phyloP scores from a whole-genome alignment of 2,329 filamentous ascomycete species.

The Penicillium nordicum region DNA sequence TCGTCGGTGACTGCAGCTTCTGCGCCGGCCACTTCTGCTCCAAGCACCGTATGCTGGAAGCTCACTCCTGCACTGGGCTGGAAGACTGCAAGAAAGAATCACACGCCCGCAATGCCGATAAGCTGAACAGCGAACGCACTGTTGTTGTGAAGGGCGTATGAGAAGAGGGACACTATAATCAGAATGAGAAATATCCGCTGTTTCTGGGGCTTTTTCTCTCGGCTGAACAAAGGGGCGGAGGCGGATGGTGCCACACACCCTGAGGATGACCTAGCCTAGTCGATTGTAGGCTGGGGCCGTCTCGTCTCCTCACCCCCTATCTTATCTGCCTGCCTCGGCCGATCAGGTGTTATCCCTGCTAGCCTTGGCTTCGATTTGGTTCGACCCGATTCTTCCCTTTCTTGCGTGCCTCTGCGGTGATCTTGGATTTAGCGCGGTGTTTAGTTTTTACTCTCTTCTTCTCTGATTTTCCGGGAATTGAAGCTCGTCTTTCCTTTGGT shows the following conservation, averaged over 20 bases:
- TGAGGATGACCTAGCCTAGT: neutral
- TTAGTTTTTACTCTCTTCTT: slow-evolving; percentile 9
- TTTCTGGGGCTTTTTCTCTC: neutral
- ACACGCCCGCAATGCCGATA: slow-evolving; percentile 87
- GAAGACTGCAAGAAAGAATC: slow-evolving; percentile 98
- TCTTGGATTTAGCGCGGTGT: slow-evolving; percentile 35
- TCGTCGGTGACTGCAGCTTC: slow-evolving; percentile 94
- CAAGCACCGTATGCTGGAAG: slow-evolving; percentile 89
- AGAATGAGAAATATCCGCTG: neutral
- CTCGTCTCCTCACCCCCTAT: neutral
- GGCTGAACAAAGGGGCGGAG: neutral
- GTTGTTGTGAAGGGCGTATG: slow-evolving; percentile 90
- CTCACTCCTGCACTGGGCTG: slow-evolving; percentile 86
- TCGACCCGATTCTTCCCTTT: slow-evolving; percentile 7
- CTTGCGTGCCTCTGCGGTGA: slow-evolving; percentile 15
- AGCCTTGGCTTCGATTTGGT: neutral
- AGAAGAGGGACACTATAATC: slow-evolving; percentile 5
- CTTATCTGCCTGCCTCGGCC: neutral
- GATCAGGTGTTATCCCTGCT: neutral
- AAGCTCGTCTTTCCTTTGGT: slow-evolving; percentile 2
- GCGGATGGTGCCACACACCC: neutral
- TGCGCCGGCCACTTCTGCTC: slow-evolving; percentile 92
- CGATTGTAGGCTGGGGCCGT: neutral
- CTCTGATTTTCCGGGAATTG: neutral
- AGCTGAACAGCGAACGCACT: slow-evolving; percentile 88